Evolutionary conservation across 1,284 basidiomycete genomes (phyloP), one percentile per base, ranked within the genome.

Genomic region (Rhodotorula mucilaginosa): DNA sequence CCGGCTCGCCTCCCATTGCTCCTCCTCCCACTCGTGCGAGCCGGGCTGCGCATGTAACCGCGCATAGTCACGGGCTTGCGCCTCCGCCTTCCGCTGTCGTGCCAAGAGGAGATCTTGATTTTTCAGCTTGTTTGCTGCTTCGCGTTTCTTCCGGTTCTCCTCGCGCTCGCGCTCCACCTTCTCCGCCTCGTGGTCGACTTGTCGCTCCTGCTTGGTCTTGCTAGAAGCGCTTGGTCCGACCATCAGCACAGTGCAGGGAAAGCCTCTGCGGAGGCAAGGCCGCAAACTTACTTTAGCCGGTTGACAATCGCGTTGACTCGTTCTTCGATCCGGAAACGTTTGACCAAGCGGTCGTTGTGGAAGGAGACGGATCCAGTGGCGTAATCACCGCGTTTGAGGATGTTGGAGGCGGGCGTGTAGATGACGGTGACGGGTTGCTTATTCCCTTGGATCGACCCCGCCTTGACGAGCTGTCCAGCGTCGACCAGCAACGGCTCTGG

Each of bases 301-400:
- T 98, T 98, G 39, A 99, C 90, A 68, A 97, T 91, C 4, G 85
- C 81, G 79, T 98, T 99, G 75, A 97, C 91, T 54, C 94, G 88
- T 68, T 88, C 88, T 2, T 85, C 80, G 16, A 98, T 84, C 79
- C 96, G 86, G 7, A 93, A 91, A 88, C 78, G 68, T 34, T 84
- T 65, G 57, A 72, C 70, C 81, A 86, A 86, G 78, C 93, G 91
- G 80, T 97, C 93, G 68, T 85, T 91, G 78, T 96, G 90, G 81
- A 99, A 99, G 0, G 92, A 90, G 0, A 99, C 97, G 78, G 95
- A 90, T 0, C 97, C 96, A 3, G 95, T 89, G 0, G 92, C 93
- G 93, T 96, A 96, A 79, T 96, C 93, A 1, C 94, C 94, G 13
- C 91, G 90, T 92, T 97, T 97, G 90, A 93, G 71, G 16, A 75